These are phyloP conservation scores for Flagelloscypha sp. DNA, from an alignment of 768 basidiomycete genomes.

Conservation along the genomic window DNA sequence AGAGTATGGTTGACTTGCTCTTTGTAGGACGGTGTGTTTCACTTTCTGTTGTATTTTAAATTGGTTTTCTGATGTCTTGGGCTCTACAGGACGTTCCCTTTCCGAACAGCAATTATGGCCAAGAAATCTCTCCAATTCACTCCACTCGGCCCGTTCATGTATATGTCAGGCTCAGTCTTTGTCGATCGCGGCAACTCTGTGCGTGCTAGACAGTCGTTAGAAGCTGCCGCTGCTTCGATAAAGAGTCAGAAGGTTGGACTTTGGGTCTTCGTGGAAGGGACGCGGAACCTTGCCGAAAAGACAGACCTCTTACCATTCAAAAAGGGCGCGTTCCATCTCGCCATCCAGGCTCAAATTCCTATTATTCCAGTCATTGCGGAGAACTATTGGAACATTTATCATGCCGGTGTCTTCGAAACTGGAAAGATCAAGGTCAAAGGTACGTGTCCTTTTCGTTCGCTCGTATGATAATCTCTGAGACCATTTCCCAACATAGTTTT, in stretches of 20 bases:
- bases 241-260: constrained; percentile 61
- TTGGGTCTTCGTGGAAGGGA: constrained; percentile 97
- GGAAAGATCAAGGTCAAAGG: constrained; percentile 81
- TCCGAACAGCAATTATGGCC: constrained; percentile 79
- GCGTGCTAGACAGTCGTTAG: constrained; percentile 67
- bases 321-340: constrained; percentile 97
- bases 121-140: constrained; percentile 83
- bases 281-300: constrained; percentile 60
- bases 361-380: constrained; percentile 88
- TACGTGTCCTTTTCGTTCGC: constrained; percentile 25
- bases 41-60: constrained; percentile 6
- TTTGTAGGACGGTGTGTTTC: constrained; percentile 64
- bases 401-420: constrained; percentile 61
- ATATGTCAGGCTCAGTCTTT: constrained; percentile 83
- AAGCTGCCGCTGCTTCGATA: constrained; percentile 72
- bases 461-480: constrained; percentile 5
- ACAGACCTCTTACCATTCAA: constrained; percentile 82
- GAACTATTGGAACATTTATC: constrained; percentile 88
- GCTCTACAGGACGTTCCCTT: constrained; percentile 63
- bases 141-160: constrained; percentile 90
- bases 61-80: constrained; percentile 5
- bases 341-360: constrained; percentile 83
- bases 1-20: constrained; percentile 86
- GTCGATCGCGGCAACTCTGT: constrained; percentile 78
- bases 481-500: constrained; percentile 50